Evolutionary conservation across 805 yeast genomes (phyloP), one percentile per base, ranked within the genome.

Genomic region (Cyberlindnera xylosilytica): DNA sequence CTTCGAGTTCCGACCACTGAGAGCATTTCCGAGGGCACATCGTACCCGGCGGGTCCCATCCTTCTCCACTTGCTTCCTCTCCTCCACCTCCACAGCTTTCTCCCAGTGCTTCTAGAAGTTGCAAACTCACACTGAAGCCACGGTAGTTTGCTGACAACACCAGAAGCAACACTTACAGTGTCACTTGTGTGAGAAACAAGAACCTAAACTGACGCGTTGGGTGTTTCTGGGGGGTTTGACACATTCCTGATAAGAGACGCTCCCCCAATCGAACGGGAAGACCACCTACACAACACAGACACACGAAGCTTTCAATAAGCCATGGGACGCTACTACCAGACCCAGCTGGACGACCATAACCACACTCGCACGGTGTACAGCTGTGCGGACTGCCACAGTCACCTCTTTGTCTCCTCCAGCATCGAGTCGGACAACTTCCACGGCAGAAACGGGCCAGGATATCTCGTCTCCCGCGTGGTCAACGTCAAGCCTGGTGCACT

Each of bases 391-490:
- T 56, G 61, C 37, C 44, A 38, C 13, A 28, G 54, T 0, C 59
- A 56, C 31, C 27, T 54, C 4, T 56, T 56, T 36, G 30, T 51
- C 8, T 47, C 54, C 4, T 15, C 41, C 6, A 34, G 47, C 26
- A 47, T 56, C 10, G 36, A 42, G 10, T 47, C 57, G 8, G 52
- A 50, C 13, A 73, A 71, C 37, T 81, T 80, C 53, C 62, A 65
- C 18, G 87, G 87, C 1, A 65, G 66, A 33, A 66, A 74, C 1
- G 87, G 88, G 0, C 70, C 70, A 39, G 87, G 85, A 1, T 71
- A 67, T 48, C 60, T 81, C 32, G 76, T 81, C 48, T 63, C 68
- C 34, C 62, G 63, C 28, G 78, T 77, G 19, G 50, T 70, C 31
- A 77, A 77, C 52, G 66, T 68, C 33, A 57, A 61, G 7, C 64